A percentile compares a stretch with the other conserved stretches of the same genome.
Evolutionary conservation across 1,139 yeast species (phyloP).

Genomic region (Hyphopichia burtonii): DNA sequence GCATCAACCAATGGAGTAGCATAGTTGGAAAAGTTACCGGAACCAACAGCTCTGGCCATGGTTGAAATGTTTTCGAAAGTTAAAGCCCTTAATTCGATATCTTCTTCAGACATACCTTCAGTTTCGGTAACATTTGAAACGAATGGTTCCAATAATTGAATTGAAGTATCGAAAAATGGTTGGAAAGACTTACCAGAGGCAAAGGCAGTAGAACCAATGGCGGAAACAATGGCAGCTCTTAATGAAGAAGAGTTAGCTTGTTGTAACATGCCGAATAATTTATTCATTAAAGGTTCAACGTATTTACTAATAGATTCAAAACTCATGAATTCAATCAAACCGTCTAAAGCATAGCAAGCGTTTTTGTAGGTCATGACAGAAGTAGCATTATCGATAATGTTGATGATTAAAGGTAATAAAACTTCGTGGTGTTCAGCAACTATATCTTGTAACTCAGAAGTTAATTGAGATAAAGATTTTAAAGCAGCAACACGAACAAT

Average conservation of each 20-base stretch:
- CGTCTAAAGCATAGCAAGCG: slow-evolving; percentile 90
- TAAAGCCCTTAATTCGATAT: slow-evolving; percentile 82
- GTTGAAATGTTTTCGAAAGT: slow-evolving; percentile 93
- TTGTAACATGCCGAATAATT: slow-evolving; percentile 79
- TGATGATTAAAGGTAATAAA: slow-evolving; percentile 82
- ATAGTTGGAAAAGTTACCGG: slow-evolving; percentile 78
- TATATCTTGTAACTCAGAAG: slow-evolving; percentile 80
- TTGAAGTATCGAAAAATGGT: slow-evolving; percentile 82
- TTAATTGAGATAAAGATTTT: slow-evolving; percentile 73
- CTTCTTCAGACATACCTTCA: slow-evolving; percentile 76
- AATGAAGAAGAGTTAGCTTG: slow-evolving; percentile 64
- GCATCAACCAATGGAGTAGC: slow-evolving; percentile 90
- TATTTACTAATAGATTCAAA: slow-evolving; percentile 81
- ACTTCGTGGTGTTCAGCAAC: slow-evolving; percentile 81
- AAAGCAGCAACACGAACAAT: slow-evolving; percentile 86
- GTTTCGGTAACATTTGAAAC: slow-evolving; percentile 60
- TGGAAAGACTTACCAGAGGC: slow-evolving; percentile 87
- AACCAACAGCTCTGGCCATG: slow-evolving; percentile 96
- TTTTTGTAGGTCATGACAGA: slow-evolving; percentile 83
- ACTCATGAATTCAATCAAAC: slow-evolving; percentile 86
- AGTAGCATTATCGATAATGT: slow-evolving; percentile 82
- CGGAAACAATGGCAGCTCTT: slow-evolving; percentile 88
- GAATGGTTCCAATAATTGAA: slow-evolving; percentile 78
- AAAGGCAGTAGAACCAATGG: slow-evolving; percentile 95
- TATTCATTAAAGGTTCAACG: slow-evolving; percentile 86